Conservation (phyloP, 371 early-diverging fungal species). For the Sporodiniella umbellata region DNA sequence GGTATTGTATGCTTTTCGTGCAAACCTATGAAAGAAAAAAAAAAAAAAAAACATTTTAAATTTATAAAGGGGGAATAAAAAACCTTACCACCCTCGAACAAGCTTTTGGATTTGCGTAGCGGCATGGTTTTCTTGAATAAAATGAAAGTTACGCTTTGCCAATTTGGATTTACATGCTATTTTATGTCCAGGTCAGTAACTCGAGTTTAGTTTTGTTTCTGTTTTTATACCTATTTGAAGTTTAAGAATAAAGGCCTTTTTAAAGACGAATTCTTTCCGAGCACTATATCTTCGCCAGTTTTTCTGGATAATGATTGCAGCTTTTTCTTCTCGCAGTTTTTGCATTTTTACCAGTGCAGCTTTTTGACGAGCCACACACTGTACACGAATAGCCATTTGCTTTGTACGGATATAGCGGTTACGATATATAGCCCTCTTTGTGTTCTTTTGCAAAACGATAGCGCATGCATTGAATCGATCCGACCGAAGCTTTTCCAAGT, state of each 20-base stretch:
- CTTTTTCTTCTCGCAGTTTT: conserved; percentile 58
- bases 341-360: conserved; percentile 56
- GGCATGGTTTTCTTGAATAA: conserved; percentile 55
- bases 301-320: conserved; percentile 77
- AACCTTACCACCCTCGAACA: conserved; percentile 63
- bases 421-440: conserved; percentile 71
- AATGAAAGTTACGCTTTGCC: conserved; percentile 48
- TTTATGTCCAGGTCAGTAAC: no score
- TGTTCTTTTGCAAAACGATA: conserved; percentile 85
- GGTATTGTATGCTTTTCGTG: conserved; percentile 57
- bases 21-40: no score
- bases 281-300: conserved; percentile 67
- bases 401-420: conserved; percentile 66
- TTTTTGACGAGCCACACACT: conserved; percentile 62
- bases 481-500: conserved; percentile 85
- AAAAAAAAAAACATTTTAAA: no score
- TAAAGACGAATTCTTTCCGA: conserved; percentile 50
- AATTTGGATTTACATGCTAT: conserved; percentile 50
- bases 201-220: no score
- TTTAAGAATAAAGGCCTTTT: conserved; percentile 31
- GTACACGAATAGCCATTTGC: conserved; percentile 55
- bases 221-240: conserved; percentile 54
- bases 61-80: no score
- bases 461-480: conserved; percentile 81
- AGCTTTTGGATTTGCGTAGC: conserved; percentile 76